Base-by-base conservation (phyloP, 371 early-diverging fungal species). In the Batrachochytrium dendrobatidis region DNA sequence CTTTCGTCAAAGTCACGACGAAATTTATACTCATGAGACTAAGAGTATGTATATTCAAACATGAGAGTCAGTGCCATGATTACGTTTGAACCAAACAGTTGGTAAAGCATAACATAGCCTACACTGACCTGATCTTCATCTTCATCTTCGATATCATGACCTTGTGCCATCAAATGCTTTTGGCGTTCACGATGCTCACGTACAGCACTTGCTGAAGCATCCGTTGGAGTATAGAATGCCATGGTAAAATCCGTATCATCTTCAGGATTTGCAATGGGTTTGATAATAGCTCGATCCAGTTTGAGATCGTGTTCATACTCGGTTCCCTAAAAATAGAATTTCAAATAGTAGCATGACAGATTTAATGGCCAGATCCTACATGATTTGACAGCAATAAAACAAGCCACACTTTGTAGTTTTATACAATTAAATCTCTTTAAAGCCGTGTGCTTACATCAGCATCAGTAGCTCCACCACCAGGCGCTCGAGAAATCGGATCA, bases 401-500 rank as follows among this genome's bases (percentile, higher is more conserved):
- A 15, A 15, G 39, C 15, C 20, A 15, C 39, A 39, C 15, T 39
- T 39, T 15, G 39, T 15, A 15, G 39, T 39, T 20, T 15, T 20
- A 15, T 39, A 20, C 15, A 39, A 39, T 15, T 15, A 15, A 39
- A 15, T 39, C 39, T 15, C 39, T n/a, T n/a, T n/a, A n/a, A n/a
- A n/a, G n/a, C n/a, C n/a, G n/a, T n/a, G n/a, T n/a, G n/a, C n/a
- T n/a, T n/a, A n/a, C n/a, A n/a, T n/a, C n/a, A n/a, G n/a, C n/a
- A n/a, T n/a, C n/a, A n/a, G n/a, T n/a, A n/a, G n/a, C n/a, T n/a
- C n/a, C n/a, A n/a, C n/a, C n/a, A n/a, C n/a, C n/a, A n/a, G n/a
- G n/a, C n/a, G n/a, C n/a, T n/a, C n/a, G 15, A 6, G 32, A 31
- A n/a, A 85, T 75, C 1, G 93, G 91, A 60, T 86, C 84, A 6